These are phyloP conservation scores for Penicillium decumbens DNA, from an alignment of 2,329 filamentous ascomycete species.

Conservation along the genomic window DNA sequence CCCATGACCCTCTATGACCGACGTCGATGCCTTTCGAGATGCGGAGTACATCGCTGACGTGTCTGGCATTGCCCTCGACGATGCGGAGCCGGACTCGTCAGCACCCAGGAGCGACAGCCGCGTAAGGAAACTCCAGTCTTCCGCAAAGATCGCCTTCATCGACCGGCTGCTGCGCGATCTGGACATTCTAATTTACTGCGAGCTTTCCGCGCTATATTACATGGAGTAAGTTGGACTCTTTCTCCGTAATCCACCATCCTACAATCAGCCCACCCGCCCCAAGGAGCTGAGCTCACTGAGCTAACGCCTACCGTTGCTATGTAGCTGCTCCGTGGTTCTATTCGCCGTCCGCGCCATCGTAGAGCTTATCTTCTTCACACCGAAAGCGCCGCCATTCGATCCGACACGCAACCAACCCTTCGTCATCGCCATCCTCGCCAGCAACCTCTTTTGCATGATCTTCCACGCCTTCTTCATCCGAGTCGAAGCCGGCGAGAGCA, in stretches of 20 bases:
- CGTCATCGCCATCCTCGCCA: constrained; percentile 51
- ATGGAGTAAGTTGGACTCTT: constrained; percentile 51
- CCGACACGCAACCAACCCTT: constrained; percentile 51
- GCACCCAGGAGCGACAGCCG: constrained; percentile 20
- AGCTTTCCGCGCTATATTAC: constrained; percentile 59
- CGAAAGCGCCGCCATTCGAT: constrained; percentile 52
- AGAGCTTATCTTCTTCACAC: constrained; percentile 57
- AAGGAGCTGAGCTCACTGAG: neutral
- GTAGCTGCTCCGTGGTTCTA: constrained; percentile 55
- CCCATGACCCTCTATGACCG: constrained; percentile 47
- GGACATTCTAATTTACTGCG: constrained; percentile 57
- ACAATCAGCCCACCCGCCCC: neutral
- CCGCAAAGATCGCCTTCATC: constrained; percentile 46
- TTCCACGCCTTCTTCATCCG: constrained; percentile 53
- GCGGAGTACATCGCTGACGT: constrained; percentile 46
- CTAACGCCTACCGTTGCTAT: neutral
- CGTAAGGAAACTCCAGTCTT: constrained; percentile 34
- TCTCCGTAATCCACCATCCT: neutral
- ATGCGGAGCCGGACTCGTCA: constrained; percentile 18
- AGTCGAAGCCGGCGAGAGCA: constrained; percentile 50
- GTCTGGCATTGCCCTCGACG: constrained; percentile 37
- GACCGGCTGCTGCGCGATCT: constrained; percentile 55
- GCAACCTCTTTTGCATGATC: constrained; percentile 54
- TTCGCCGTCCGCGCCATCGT: constrained; percentile 53
- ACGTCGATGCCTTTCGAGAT: constrained; percentile 45